Base-by-base conservation (phyloP, 352 stramenopile species). In the Thalassiosira mediterranea region DNA sequence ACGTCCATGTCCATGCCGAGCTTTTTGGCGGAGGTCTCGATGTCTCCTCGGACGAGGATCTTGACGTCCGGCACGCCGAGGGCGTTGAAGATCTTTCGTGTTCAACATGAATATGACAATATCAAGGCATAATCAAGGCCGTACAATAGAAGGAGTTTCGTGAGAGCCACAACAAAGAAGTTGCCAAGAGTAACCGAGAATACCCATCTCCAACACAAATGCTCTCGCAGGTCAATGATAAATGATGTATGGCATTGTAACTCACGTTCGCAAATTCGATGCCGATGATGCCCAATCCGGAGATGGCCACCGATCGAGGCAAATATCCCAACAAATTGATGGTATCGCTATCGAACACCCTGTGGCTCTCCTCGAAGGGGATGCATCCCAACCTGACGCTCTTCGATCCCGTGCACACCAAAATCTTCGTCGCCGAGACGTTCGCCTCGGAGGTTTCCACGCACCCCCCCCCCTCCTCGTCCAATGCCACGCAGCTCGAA, bases 271-370 rank as follows among this genome's bases (percentile, higher is more conserved):
- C n/a, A n/a, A n/a, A n/a, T n/a, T n/a, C n/a, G n/a, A 81, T 80
- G 25, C 54, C 65, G 23, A 81, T 74, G 42, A 81, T 81, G 26
- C 72, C 72, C 7, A 42, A 23, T 26, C 72, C 72, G 38, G 65
- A 57, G 40, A 81, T 81, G 2, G 65, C 64, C 1, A 81, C 52
- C 2, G 28, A 60, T 15, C 58, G 49, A 28, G 72, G 72, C 1
- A 81, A 49, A 57, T 70, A 81, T 25, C 44, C 34, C 19, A 81
- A 32, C 8, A 51, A 28, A 47, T 80, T 81, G 57, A 81, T 71
- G 25, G 42, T 67, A 47, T 81, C 72, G 8, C 54, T 67, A 31
- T 81, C 72, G 42, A 81, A 81, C 25, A 81, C 62, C 10, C 72
- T 57, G 23, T 42, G 31, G 26, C 54, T 57, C 34, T 63, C 23